A percentile compares a stretch with the other conserved stretches of the same genome.
Conservation (phyloP, 2,329 filamentous ascomycete species). For the Mycosphaerella sp. region DNA sequence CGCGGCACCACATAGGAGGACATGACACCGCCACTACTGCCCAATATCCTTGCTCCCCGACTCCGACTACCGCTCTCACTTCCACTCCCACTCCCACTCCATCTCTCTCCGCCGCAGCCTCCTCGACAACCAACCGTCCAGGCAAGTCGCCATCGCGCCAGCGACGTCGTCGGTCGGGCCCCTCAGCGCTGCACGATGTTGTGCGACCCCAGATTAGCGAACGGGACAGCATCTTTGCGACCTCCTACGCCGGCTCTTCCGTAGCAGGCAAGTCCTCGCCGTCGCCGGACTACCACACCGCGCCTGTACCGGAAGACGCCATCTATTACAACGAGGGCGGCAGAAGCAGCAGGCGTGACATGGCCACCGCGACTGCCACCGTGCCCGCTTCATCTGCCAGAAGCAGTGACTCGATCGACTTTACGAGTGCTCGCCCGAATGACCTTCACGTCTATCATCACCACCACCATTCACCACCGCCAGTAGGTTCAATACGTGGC, state of each 20-base stretch:
- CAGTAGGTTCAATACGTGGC: constrained; percentile 1
- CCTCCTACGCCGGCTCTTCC: constrained; percentile 51
- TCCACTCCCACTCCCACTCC: neutral
- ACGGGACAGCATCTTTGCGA: constrained; percentile 58
- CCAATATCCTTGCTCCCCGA: neutral
- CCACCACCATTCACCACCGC: neutral
- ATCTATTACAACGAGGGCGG: constrained; percentile 9
- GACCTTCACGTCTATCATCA: constrained; percentile 3
- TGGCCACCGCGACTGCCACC: constrained; percentile 12
- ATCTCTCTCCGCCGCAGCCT: too few species aligned
- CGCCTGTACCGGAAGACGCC: neutral
- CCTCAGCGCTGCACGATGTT: constrained; percentile 25
- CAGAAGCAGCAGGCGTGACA: constrained; percentile 13
- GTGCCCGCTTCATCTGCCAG: constrained; percentile 10
- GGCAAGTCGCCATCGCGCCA: constrained; percentile 1
- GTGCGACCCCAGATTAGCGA: constrained; percentile 52
- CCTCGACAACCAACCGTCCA: neutral
- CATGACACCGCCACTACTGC: neutral
- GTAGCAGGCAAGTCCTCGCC: constrained; percentile 27
- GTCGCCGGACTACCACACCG: neutral
- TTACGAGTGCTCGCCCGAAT: constrained; percentile 11
- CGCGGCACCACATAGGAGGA: neutral
- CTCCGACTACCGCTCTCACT: neutral
- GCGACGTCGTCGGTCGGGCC: constrained; percentile 6
- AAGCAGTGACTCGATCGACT: constrained; percentile 10